Conservation (phyloP, 2,329 filamentous ascomycete species). For the Pseudomassariella vexata region DNA sequence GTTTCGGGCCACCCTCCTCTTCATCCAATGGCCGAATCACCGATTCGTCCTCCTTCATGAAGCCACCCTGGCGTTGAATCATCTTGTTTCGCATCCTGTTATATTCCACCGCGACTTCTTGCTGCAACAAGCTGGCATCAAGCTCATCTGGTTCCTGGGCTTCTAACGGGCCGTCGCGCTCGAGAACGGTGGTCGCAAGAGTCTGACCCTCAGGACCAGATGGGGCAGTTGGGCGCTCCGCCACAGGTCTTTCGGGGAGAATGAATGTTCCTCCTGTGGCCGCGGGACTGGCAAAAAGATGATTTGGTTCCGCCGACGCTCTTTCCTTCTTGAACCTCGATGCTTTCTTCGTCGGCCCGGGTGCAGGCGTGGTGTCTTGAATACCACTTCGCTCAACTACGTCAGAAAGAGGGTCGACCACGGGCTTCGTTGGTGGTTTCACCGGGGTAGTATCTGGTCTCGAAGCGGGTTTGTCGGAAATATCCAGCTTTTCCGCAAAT, state of each 20-base stretch:
- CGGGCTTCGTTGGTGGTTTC: slow-evolving; percentile 18
- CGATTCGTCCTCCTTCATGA: slow-evolving; percentile 65
- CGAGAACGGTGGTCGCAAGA: slow-evolving; percentile 54
- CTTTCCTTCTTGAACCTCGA: slow-evolving; percentile 48
- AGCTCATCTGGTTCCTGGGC: slow-evolving; percentile 54
- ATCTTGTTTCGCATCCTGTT: slow-evolving; percentile 76
- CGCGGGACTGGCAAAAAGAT: slow-evolving; percentile 14
- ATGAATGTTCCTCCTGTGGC: slow-evolving; percentile 10
- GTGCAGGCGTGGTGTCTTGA: slow-evolving; percentile 8
- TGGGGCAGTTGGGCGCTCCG: slow-evolving; percentile 34
- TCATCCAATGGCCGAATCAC: slow-evolving; percentile 64
- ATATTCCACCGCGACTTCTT: slow-evolving; percentile 78
- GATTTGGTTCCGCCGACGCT: no score
- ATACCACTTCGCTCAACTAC: slow-evolving; percentile 39
- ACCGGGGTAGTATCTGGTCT: slow-evolving; percentile 12
- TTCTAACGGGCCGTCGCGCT: slow-evolving; percentile 37
- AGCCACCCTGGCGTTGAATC: slow-evolving; percentile 78
- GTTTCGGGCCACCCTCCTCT: slow-evolving; percentile 55
- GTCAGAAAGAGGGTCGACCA: slow-evolving; percentile 45
- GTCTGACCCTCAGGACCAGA: slow-evolving; percentile 47
- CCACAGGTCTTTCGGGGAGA: slow-evolving; percentile 35
- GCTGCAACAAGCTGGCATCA: slow-evolving; percentile 65
- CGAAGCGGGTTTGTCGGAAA: slow-evolving; percentile 18
- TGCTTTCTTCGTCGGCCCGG: slow-evolving; percentile 28
- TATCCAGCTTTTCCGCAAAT: slow-evolving; percentile 22